phyloP scores from a whole-genome alignment of 768 basidiomycete species.

The Mycena olivaceomarginata region DNA sequence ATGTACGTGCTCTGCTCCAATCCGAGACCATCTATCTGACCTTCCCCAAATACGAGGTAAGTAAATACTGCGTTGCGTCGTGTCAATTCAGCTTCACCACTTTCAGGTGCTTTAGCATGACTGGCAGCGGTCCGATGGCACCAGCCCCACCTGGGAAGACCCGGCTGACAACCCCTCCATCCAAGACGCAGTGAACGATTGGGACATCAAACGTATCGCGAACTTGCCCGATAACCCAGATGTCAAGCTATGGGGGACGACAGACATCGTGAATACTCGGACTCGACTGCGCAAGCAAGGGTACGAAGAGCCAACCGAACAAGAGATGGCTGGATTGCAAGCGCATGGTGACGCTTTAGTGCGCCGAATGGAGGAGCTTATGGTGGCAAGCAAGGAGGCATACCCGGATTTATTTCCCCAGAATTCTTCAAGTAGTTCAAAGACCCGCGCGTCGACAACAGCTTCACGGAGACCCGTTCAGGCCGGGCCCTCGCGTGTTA shows the following conservation, averaged over 20 bases:
- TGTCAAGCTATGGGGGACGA: constrained; percentile 28
- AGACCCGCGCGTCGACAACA: background rate
- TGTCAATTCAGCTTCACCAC: background rate
- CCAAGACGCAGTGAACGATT: background rate
- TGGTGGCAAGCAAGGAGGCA: constrained; percentile 3
- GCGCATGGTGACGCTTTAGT: background rate
- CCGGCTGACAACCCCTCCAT: constrained; percentile 7
- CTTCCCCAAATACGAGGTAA: constrained; percentile 25
- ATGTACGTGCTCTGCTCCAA: constrained; percentile 4
- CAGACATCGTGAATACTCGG: constrained; percentile 29
- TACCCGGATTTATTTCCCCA: background rate
- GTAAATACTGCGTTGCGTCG: background rate
- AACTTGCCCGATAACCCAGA: background rate
- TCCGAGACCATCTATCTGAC: background rate
- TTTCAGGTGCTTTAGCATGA: constrained; percentile 23
- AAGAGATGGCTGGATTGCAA: background rate
- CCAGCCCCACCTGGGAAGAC: constrained; percentile 37
- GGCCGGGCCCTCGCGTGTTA: constrained; percentile 29
- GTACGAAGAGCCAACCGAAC: background rate
- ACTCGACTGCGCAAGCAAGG: constrained; percentile 36
- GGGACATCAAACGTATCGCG: background rate
- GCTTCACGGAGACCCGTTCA: constrained; percentile 13
- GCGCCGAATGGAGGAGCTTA: constrained; percentile 13
- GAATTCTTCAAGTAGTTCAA: background rate
- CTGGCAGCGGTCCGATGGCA: constrained; percentile 37